Conservation (phyloP, 345 rosid genomes). For the Populus pruinosa region DNA sequence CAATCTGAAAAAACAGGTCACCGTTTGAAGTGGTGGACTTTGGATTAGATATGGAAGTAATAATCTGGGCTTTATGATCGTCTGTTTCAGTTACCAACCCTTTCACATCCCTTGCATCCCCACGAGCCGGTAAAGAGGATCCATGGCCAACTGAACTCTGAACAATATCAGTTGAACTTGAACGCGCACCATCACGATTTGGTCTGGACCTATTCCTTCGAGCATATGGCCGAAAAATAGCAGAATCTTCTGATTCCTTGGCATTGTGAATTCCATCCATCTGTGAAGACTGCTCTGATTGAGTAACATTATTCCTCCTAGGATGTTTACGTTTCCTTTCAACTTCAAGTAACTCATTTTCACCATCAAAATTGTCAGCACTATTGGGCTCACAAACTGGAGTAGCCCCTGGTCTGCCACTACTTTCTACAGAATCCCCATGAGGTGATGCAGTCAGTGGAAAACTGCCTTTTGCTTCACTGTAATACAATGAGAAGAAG, state of each 20-base stretch:
- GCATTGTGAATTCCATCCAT: slow-evolving; percentile 58
- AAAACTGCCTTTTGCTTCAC: slow-evolving; percentile 97
- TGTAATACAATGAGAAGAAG: slow-evolving; percentile 32
- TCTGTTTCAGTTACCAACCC: slow-evolving; percentile 51
- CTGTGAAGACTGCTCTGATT: slow-evolving; percentile 68
- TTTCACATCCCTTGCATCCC: slow-evolving; percentile 55
- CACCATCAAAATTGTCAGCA: slow-evolving; percentile 92
- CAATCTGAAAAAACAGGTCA: slow-evolving; percentile 42
- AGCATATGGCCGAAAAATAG: slow-evolving; percentile 93
- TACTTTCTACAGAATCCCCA: slow-evolving; percentile 96
- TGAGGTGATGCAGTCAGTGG: slow-evolving; percentile 86
- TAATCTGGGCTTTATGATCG: slow-evolving; percentile 52
- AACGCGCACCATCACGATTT: slow-evolving; percentile 77
- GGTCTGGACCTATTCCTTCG: slow-evolving; percentile 88
- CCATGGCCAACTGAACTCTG: slow-evolving; percentile 75
- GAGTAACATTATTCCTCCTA: slow-evolving; percentile 47
- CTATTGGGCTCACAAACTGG: slow-evolving; percentile 75
- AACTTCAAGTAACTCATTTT: slow-evolving; percentile 57
- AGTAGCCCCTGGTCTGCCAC: slow-evolving; percentile 79
- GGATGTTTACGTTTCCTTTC: slow-evolving; percentile 45
- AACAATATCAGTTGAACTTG: slow-evolving; percentile 66
- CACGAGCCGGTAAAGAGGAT: slow-evolving; percentile 49
- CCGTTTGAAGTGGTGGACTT: slow-evolving; percentile 55
- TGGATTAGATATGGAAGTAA: slow-evolving; percentile 42
- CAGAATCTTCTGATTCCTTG: slow-evolving; percentile 96